These are phyloP conservation scores for Exophiala viscosa DNA, from an alignment of 2,329 filamentous ascomycete genomes.

Conservation along the genomic window DNA sequence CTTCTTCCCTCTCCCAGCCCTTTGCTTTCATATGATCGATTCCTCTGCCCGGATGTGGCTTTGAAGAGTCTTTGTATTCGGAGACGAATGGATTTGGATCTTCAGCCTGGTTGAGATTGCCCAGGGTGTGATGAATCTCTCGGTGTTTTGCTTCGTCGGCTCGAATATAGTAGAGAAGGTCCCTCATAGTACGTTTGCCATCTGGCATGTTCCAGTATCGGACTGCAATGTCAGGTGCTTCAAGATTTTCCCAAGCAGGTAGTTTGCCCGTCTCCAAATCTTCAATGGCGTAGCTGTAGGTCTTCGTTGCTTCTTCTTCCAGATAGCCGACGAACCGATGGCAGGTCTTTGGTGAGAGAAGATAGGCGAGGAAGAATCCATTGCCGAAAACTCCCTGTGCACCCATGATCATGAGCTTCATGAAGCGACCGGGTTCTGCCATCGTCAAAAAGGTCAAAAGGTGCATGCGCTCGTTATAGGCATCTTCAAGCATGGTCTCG, in stretches of 20 bases:
- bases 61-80: slow-evolving; percentile 67
- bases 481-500: slow-evolving; percentile 83
- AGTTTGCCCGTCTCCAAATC: slow-evolving; percentile 83
- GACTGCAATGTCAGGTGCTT: slow-evolving; percentile 82
- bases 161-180: slow-evolving; percentile 82
- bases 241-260: slow-evolving; percentile 73
- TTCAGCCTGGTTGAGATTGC: slow-evolving; percentile 76
- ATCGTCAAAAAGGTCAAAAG: slow-evolving; percentile 90
- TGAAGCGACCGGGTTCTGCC: slow-evolving; percentile 79
- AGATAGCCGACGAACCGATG: slow-evolving; percentile 96
- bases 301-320: slow-evolving; percentile 94
- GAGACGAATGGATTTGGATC: slow-evolving; percentile 93
- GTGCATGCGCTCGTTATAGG: slow-evolving; percentile 92
- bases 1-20: slow-evolving; percentile 81
- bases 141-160: slow-evolving; percentile 87
- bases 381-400: slow-evolving; percentile 98
- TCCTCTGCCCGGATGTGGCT: slow-evolving; percentile 67
- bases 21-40: slow-evolving; percentile 61
- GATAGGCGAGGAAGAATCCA: slow-evolving; percentile 81
- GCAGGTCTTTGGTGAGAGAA: slow-evolving; percentile 79
- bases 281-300: slow-evolving; percentile 82
- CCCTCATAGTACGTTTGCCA: slow-evolving; percentile 73
- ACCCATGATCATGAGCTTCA: slow-evolving; percentile 85
- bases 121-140: slow-evolving; percentile 92
- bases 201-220: slow-evolving; percentile 95